phyloP scores from a whole-genome alignment of 2,329 filamentous ascomycete species.

The Calonectria pseudoreteaudii region DNA sequence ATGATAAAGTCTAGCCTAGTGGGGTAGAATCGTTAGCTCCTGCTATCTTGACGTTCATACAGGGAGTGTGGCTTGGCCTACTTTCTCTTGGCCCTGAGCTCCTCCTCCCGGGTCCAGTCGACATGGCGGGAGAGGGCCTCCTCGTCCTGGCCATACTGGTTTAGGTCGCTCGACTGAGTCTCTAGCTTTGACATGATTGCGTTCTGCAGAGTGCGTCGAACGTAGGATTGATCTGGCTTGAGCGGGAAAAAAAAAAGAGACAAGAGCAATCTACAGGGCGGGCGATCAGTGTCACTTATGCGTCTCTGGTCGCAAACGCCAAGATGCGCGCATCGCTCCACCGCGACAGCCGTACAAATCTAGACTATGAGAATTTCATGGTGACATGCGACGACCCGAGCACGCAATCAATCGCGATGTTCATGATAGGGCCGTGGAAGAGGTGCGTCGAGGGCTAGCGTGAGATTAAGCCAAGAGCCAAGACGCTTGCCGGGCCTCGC shows the following conservation, averaged over 20 bases:
- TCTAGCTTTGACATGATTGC: conserved; percentile 34
- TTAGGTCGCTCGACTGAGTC: conserved; percentile 22
- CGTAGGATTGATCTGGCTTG: background rate
- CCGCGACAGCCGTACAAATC: background rate
- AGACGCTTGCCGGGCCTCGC: conserved; percentile 25
- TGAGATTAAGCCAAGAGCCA: conserved; percentile 29
- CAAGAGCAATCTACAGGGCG: background rate
- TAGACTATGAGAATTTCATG: background rate
- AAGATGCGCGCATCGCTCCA: background rate
- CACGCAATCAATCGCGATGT: conserved; percentile 38
- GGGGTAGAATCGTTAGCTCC: background rate
- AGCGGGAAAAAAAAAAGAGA: background rate
- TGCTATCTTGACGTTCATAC: background rate
- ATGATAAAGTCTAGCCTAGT: conserved; percentile 53
- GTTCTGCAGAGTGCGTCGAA: background rate
- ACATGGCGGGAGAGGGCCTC: conserved; percentile 41
- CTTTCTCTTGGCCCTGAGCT: conserved; percentile 53
- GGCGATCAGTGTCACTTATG: conserved; percentile 11
- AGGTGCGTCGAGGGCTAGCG: conserved; percentile 15
- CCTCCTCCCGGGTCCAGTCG: conserved; percentile 52
- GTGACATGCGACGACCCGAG: conserved; percentile 37
- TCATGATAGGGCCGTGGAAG: conserved; percentile 20
- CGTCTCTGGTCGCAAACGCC: background rate
- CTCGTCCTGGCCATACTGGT: conserved; percentile 44
- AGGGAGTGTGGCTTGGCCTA: conserved; percentile 28